A percentile compares a stretch with the other conserved stretches of the same genome.
phyloP scores from a whole-genome alignment of 2,329 filamentous ascomycete genomes.

The Penicillium nordicum region DNA sequence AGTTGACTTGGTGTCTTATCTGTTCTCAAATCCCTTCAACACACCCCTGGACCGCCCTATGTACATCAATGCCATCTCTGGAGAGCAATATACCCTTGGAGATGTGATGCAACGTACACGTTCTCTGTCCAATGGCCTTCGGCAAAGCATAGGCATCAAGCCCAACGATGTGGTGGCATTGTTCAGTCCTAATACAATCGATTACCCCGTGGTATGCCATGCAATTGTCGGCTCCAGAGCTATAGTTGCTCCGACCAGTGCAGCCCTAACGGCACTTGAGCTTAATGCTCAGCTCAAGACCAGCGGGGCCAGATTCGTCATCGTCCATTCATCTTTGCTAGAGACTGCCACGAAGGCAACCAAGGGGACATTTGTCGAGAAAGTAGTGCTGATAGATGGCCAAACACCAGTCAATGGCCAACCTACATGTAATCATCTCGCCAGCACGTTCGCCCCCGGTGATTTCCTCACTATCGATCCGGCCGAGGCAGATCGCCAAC shows the following conservation, averaged over 20 bases:
- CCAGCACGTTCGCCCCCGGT: conserved; percentile 10
- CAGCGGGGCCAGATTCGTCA: conserved; percentile 17
- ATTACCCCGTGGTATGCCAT: conserved; percentile 18
- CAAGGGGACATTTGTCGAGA: conserved; percentile 17
- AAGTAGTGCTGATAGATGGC: conserved; percentile 15
- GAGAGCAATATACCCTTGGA: conserved; percentile 15
- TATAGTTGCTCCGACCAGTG: conserved; percentile 16
- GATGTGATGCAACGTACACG: conserved; percentile 16
- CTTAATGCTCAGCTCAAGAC: conserved; percentile 23
- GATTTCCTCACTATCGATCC: conserved; percentile 9
- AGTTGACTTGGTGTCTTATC: conserved; percentile 17
- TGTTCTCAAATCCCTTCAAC: conserved; percentile 22
- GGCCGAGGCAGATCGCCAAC: conserved; percentile 10
- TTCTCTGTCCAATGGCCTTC: conserved; percentile 18
- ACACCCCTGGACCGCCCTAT: conserved; percentile 12
- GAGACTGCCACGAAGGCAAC: conserved; percentile 15
- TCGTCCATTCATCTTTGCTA: conserved; percentile 17
- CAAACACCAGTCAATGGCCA: conserved; percentile 8
- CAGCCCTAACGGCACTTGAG: conserved; percentile 16
- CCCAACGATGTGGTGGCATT: conserved; percentile 17
- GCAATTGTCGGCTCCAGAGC: conserved; percentile 16
- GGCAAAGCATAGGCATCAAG: conserved; percentile 13
- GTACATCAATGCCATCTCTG: conserved; percentile 15
- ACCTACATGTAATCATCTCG: conserved; percentile 17
- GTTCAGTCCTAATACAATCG: conserved; percentile 21